phyloP scores from a whole-genome alignment of 139 green algal species.

The Tetradesmus lagerheimii region DNA sequence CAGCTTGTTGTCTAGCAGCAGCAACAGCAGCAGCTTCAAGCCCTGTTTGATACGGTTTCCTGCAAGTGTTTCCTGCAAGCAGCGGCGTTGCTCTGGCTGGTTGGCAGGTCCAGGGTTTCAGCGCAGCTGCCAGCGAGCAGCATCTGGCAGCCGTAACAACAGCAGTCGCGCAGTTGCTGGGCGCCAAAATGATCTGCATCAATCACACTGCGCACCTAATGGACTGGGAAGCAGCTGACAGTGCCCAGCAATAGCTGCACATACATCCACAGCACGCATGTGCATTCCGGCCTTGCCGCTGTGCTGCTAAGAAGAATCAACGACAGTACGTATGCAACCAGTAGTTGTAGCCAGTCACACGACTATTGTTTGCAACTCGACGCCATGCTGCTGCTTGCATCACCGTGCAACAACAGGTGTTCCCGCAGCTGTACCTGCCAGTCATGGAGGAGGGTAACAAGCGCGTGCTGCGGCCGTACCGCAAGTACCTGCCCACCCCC shows the following conservation, averaged over 20 bases:
- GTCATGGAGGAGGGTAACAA: conserved; percentile 96
- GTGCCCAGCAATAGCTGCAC: too few species aligned
- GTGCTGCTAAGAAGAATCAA: not conserved
- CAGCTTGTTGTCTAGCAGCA: too few species aligned
- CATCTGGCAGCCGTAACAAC: not conserved
- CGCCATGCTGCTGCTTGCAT: too few species aligned
- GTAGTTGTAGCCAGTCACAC: too few species aligned
- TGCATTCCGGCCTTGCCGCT: not conserved
- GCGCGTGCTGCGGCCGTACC: conserved; percentile 88
- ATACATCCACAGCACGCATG: not conserved
- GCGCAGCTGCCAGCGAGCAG: not conserved
- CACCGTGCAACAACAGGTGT: conserved; percentile 73
- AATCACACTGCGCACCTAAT: not conserved
- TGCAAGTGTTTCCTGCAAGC: not conserved
- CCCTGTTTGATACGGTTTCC: too few species aligned
- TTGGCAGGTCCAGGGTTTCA: not conserved
- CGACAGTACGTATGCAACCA: too few species aligned
- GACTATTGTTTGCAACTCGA: too few species aligned
- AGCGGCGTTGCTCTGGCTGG: not conserved
- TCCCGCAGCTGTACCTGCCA: conserved; percentile 94
- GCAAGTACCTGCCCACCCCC: conserved; percentile 80
- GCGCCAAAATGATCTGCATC: not conserved
- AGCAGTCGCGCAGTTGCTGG: not conserved
- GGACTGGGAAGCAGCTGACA: not conserved
- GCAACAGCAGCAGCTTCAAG: not conserved